Evolutionary conservation across 116 monocot genomes (phyloP), one percentile per base, ranked within the genome.

Genomic region (Iris pallida): DNA sequence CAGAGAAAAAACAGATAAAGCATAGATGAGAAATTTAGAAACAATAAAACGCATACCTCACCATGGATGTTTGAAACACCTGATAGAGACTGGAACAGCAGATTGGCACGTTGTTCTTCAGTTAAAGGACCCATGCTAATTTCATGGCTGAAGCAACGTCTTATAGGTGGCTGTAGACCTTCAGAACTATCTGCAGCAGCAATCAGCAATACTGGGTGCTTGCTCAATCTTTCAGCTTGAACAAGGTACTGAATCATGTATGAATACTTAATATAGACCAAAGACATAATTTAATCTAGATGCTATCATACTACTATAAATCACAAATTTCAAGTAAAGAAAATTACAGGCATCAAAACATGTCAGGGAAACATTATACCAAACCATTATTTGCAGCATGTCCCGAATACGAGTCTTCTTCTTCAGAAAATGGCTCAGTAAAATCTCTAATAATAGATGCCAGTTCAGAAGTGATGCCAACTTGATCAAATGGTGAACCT

Each of bases 81-180:
- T 69, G 78, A 40, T 45, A 97, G 77, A 61, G 74, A 66, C 63
- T 78, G 72, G 9, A 80, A 79, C 42, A 97, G 71, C 85, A 97
- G 61, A 10, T 76, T 68, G 52, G 46, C 45, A 53, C 97, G 78
- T 47, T 97, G 86, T 16, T 47, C 68, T 65, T 98, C 98, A 66
- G 47, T 90, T 40, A 97, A 74, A 60, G 85, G 69, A 54, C 30
- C 58, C 87, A 97, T 86, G 68, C 66, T 78, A 53, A 92, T 73
- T 66, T 97, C 93, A 89, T 97, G 88, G 71, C 81, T 90, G 69
- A 97, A 97, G 68, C 97, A 97, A 40, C 93, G 81, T 44, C 90
- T 81, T 9, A 97, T 80, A 54, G 79, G 16, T 53, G 83, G 78
- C 71, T 85, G 87, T 20, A 92, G 53, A 64, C 68, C 84, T 68